A percentile compares a stretch with the other conserved stretches of the same genome.
These are phyloP conservation scores for Tuber magnatum DNA, from an alignment of 495 filamentous ascomycete species.

Conservation along the genomic window DNA sequence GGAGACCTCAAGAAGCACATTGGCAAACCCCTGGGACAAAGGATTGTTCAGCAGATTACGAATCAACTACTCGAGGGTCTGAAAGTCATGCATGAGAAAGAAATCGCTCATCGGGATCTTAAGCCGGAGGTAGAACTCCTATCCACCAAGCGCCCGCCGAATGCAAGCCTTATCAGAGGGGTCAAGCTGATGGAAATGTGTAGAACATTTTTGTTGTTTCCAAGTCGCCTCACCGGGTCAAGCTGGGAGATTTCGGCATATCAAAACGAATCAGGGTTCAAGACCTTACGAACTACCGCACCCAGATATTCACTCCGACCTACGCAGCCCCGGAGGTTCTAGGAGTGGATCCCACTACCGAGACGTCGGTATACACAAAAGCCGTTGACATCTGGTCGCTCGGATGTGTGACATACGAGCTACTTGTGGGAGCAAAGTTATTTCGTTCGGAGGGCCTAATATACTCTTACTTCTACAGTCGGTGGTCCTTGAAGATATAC, in stretches of 20 bases:
- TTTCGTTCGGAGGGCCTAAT: not conserved
- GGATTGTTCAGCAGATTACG: not conserved
- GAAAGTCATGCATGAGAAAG: conserved; percentile 13
- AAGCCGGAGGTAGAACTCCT: not conserved
- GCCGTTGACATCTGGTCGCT: conserved; percentile 24
- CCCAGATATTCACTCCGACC: conserved; percentile 7
- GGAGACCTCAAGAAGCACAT: conserved; percentile 7
- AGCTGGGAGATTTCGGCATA: conserved; percentile 18
- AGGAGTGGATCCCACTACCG: conserved; percentile 3
- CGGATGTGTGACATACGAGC: conserved; percentile 17
- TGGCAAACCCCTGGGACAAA: not conserved
- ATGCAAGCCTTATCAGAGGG: not conserved
- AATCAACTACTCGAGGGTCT: conserved; percentile 17
- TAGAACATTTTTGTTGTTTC: conserved; percentile 15
- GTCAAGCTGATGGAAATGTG: not conserved
- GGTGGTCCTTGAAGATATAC: not conserved
- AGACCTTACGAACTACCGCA: conserved; percentile 6
- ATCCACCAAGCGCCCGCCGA: not conserved
- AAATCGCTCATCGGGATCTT: conserved; percentile 13
- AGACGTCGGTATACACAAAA: conserved; percentile 20
- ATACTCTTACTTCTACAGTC: not conserved
- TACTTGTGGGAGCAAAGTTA: not conserved
- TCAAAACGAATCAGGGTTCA: conserved; percentile 1
- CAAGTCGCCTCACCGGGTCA: conserved; percentile 7
- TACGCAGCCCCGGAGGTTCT: conserved; percentile 21